Evolutionary conservation across 2,329 filamentous ascomycete species (phyloP).

Genomic region (Coniochaeta sp.): DNA sequence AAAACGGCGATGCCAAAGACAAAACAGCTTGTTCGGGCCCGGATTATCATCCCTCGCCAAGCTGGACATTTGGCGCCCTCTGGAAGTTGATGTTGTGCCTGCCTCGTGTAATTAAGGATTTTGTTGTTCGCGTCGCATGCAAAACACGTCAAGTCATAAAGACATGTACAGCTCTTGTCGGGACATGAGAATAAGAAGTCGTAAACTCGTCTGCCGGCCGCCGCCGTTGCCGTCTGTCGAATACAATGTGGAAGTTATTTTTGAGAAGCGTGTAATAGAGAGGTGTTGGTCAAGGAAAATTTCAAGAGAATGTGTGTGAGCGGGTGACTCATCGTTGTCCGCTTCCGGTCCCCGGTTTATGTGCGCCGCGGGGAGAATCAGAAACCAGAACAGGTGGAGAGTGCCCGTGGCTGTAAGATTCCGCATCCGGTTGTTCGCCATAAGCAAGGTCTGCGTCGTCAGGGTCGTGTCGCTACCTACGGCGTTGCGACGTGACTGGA

Average conservation of each 20-base stretch:
- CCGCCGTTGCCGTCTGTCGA: background rate
- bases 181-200: constrained; percentile 4
- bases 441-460: background rate
- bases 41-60: constrained; percentile 1
- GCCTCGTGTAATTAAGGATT: constrained; percentile 12
- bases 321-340: no score
- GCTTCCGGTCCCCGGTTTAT: no score
- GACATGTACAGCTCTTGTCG: constrained; percentile 3
- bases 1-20: background rate
- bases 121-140: constrained; percentile 13
- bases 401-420: no score
- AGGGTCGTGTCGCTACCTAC: constrained; percentile 11
- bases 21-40: background rate
- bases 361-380: no score
- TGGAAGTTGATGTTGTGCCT: no score
- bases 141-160: constrained; percentile 6
- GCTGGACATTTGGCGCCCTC: background rate
- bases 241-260: background rate
- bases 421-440: no score
- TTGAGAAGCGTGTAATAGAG: background rate
- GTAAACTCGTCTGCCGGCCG: constrained; percentile 2
- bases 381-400: no score
- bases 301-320: constrained; percentile 19
- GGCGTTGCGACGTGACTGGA: constrained; percentile 18
- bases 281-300: background rate